Conservation (phyloP, 2,329 filamentous ascomycete species). For the Ilyonectria robusta region DNA sequence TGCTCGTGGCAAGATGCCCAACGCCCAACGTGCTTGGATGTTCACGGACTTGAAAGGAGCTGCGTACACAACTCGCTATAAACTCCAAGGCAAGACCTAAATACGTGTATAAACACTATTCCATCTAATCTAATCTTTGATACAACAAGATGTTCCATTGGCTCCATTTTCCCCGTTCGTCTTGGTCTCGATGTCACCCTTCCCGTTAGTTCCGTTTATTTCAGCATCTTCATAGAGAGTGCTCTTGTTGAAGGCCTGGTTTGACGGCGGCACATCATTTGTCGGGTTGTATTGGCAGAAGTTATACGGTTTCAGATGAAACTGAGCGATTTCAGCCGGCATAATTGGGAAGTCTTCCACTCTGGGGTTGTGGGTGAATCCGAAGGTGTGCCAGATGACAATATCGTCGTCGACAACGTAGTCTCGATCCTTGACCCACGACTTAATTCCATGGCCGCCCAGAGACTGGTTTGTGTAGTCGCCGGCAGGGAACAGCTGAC, state of each 20-base stretch:
- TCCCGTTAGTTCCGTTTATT: neutral
- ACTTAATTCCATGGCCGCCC: slow-evolving; percentile 56
- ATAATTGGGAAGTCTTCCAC: slow-evolving; percentile 79
- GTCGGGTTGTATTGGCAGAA: slow-evolving; percentile 68
- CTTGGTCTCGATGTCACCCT: neutral
- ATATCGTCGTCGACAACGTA: slow-evolving; percentile 65
- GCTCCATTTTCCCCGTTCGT: neutral
- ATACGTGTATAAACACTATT: too few relatives aligned
- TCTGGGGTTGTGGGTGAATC: slow-evolving; percentile 73
- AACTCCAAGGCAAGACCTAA: too few relatives aligned
- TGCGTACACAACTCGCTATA: too few relatives aligned
- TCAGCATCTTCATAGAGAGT: slow-evolving; percentile 25
- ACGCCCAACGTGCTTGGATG: neutral
- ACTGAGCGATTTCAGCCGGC: slow-evolving; percentile 71
- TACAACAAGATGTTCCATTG: neutral
- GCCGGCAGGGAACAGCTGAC: slow-evolving; percentile 60
- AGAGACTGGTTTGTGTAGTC: slow-evolving; percentile 63
- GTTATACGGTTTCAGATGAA: slow-evolving; percentile 65
- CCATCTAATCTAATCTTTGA: neutral
- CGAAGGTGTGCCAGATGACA: slow-evolving; percentile 65
- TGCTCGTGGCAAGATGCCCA: neutral
- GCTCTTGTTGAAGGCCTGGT: slow-evolving; percentile 49
- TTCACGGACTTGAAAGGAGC: slow-evolving; percentile 3
- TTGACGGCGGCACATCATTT: slow-evolving; percentile 63
- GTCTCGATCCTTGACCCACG: slow-evolving; percentile 65